phyloP scores from a whole-genome alignment of 768 basidiomycete species.

The Boletales sp. region DNA sequence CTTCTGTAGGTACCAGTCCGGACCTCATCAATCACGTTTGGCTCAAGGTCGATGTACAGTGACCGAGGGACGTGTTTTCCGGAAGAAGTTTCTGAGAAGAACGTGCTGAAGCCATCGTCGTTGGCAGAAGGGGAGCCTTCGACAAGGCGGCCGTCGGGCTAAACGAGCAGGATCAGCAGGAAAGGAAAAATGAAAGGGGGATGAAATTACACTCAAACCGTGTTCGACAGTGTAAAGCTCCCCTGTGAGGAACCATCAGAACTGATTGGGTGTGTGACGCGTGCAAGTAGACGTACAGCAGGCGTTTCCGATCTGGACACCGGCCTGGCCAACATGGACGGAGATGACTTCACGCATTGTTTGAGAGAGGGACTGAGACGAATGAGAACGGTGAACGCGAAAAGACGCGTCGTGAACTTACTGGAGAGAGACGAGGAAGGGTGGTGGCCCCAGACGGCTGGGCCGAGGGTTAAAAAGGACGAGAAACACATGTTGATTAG shows the following conservation, averaged over 20 bases:
- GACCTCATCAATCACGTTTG: conserved; percentile 97
- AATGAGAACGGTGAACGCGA: conserved; percentile 18
- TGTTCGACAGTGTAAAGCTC: conserved; percentile 99
- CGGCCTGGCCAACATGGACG: conserved; percentile 98
- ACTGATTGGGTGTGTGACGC: conserved; percentile 12
- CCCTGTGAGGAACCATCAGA: conserved; percentile 52
- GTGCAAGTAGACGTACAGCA: conserved; percentile 71
- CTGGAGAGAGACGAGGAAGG: conserved; percentile 30
- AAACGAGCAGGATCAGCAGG: conserved; percentile 20
- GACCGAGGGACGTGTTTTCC: conserved; percentile 98
- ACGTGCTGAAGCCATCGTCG: conserved; percentile 96
- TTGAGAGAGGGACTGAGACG: conserved; percentile 7
- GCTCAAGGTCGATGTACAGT: conserved; percentile 95
- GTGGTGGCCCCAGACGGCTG: conserved; percentile 26
- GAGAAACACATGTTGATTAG: conserved; percentile 33
- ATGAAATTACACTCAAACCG: conserved; percentile 75
- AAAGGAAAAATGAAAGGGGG: conserved; percentile 1
- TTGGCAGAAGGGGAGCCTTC: conserved; percentile 71
- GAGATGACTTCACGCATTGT: conserved; percentile 97
- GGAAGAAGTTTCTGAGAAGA: conserved; percentile 96
- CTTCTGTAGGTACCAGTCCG: conserved; percentile 92
- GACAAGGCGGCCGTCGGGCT: conserved; percentile 93
- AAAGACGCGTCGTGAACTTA: conserved; percentile 29
- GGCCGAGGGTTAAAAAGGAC: conserved; percentile 41
- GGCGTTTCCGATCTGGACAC: conserved; percentile 97